Percentiles rank a stretch among this genome's conserved stretches.
phyloP scores from a whole-genome alignment of 495 filamentous ascomycete genomes.

The Neurospora africana region DNA sequence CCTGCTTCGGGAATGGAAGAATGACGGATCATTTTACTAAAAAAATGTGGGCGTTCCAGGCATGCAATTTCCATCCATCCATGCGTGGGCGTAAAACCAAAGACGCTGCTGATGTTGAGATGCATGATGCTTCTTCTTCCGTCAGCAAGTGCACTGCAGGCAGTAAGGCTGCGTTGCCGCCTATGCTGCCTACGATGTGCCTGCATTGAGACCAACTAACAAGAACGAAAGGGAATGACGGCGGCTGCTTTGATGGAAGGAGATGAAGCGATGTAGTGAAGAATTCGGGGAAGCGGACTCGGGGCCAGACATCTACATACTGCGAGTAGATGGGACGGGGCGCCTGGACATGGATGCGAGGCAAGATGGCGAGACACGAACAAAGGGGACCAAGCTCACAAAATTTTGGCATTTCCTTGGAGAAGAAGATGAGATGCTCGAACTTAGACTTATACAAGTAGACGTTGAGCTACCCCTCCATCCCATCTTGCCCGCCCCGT shows the following conservation, averaged over 20 bases:
- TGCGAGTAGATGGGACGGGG: neutral
- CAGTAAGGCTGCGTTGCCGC: neutral
- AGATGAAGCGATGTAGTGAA: neutral
- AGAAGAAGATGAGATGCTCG: neutral
- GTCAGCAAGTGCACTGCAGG: neutral
- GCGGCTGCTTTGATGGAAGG: neutral
- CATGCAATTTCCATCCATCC: neutral
- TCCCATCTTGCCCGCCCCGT: neutral
- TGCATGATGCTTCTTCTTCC: neutral
- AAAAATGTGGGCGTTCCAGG: neutral
- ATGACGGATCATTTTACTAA: neutral
- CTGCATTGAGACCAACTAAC: neutral
- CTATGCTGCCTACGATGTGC: neutral
- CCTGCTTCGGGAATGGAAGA: neutral
- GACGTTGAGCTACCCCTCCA: neutral
- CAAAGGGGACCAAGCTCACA: neutral
- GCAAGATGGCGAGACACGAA: neutral
- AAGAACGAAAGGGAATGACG: neutral
- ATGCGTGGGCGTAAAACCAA: neutral
- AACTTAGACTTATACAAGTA: neutral
- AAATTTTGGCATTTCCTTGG: neutral
- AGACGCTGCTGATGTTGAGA: neutral
- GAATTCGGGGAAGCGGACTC: neutral
- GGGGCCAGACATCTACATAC: neutral
- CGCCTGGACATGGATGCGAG: neutral